phyloP scores from a whole-genome alignment of 768 basidiomycete genomes.

The Xerocomus spinulosus region DNA sequence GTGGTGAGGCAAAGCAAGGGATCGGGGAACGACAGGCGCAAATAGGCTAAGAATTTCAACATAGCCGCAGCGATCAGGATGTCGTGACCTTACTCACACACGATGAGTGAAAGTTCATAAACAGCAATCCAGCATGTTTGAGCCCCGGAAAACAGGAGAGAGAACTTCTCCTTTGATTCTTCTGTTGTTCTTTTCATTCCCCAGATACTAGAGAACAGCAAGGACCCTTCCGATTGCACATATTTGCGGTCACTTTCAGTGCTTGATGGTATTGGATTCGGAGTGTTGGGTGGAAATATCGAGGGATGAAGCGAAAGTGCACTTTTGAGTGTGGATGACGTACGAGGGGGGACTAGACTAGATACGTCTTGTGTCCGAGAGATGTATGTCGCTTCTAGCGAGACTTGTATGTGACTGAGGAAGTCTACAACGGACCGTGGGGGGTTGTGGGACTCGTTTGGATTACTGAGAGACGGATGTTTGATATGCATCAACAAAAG shows the following conservation, averaged over 20 bases:
- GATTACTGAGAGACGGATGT: constrained; percentile 31
- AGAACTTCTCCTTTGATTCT: constrained; percentile 52
- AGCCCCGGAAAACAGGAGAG: constrained; percentile 59
- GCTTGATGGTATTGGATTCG: constrained; percentile 76
- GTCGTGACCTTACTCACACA: constrained; percentile 53
- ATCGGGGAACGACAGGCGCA: constrained; percentile 62
- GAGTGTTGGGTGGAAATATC: constrained; percentile 78
- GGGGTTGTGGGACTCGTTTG: constrained; percentile 20
- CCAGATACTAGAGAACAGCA: constrained; percentile 71
- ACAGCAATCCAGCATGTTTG: constrained; percentile 72
- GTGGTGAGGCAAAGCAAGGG: constrained; percentile 82
- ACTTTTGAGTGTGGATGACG: constrained; percentile 40
- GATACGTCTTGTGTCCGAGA: constrained; percentile 39
- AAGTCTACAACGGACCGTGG: constrained; percentile 49
- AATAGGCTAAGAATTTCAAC: constrained; percentile 50
- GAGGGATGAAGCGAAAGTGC: constrained; percentile 47
- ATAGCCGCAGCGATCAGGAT: neutral
- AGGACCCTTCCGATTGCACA: constrained; percentile 70
- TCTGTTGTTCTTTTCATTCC: constrained; percentile 48
- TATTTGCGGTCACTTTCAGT: constrained; percentile 73
- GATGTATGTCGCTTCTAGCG: constrained; percentile 80
- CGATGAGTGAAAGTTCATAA: constrained; percentile 70
- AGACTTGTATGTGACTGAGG: constrained; percentile 66
- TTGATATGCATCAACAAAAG: constrained; percentile 39
- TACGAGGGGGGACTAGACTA: constrained; percentile 50